A percentile compares a stretch with the other conserved stretches of the same genome.
Evolutionary conservation across 2,329 filamentous ascomycete genomes (phyloP).

Genomic region (Phyllachora maydis): DNA sequence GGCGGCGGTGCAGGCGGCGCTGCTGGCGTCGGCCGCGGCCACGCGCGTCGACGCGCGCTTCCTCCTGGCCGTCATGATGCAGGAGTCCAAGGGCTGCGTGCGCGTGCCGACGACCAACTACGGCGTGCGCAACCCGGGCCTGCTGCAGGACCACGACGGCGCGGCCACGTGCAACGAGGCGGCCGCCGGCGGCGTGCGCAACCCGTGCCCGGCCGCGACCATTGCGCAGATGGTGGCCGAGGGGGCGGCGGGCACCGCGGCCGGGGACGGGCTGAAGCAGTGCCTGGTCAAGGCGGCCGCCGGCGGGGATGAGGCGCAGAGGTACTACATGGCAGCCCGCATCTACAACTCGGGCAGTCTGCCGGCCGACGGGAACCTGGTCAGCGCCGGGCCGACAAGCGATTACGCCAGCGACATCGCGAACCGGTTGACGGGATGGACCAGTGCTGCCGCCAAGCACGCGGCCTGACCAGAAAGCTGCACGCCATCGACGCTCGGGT

Average conservation of each 20-base stretch:
- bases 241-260: slow-evolving; percentile 16
- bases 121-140: slow-evolving; percentile 18
- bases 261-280: slow-evolving; percentile 20
- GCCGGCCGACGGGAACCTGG: slow-evolving; percentile 12
- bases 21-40: slow-evolving; percentile 10
- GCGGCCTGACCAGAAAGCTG: no score
- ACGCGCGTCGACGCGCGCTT: slow-evolving; percentile 16
- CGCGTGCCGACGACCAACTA: slow-evolving; percentile 17
- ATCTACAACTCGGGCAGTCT: slow-evolving; percentile 26
- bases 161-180: slow-evolving; percentile 14
- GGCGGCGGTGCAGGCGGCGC: slow-evolving; percentile 9
- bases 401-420: slow-evolving; percentile 30
- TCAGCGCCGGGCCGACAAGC: slow-evolving; percentile 19
- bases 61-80: slow-evolving; percentile 20
- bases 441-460: no score
- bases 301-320: slow-evolving; percentile 12
- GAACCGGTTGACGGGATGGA: slow-evolving; percentile 8
- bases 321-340: slow-evolving; percentile 23
- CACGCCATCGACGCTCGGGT: no score
- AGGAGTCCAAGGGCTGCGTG: slow-evolving; percentile 21
- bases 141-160: slow-evolving; percentile 17
- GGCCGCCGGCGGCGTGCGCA: no score
- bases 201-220: slow-evolving; percentile 7
- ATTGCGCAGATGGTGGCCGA: slow-evolving; percentile 15
- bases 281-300: slow-evolving; percentile 10